These are phyloP conservation scores for Fraxinus sp. DNA, from an alignment of 305 asterid genomes.

Conservation along the genomic window DNA sequence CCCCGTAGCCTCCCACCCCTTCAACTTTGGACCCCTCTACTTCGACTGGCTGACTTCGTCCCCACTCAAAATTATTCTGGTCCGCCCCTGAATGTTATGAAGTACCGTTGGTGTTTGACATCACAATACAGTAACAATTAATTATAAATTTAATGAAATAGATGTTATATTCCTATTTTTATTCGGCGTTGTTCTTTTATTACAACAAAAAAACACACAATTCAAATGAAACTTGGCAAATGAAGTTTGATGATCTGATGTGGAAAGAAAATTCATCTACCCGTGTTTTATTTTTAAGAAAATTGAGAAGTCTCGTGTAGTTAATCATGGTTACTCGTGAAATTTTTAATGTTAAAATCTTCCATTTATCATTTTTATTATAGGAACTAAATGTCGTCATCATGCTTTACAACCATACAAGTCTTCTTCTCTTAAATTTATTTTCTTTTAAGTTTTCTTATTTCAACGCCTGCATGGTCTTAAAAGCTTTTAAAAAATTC, in stretches of 20 bases:
- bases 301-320: not conserved
- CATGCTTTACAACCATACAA: not conserved
- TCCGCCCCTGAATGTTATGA: not conserved
- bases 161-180: not conserved
- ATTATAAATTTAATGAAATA: too few relatives aligned
- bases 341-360: not conserved
- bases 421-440: not conserved
- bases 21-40: too few relatives aligned
- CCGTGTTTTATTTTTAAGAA: too few relatives aligned
- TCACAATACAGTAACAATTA: not conserved
- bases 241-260: not conserved
- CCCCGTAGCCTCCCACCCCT: too few relatives aligned
- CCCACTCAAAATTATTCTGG: too few relatives aligned
- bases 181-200: too few relatives aligned
- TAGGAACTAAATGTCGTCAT: not conserved
- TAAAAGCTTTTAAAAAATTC: too few relatives aligned
- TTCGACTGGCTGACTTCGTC: too few relatives aligned
- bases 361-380: not conserved
- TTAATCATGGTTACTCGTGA: not conserved
- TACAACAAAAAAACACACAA: too few relatives aligned
- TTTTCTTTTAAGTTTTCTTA: not conserved
- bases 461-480: not conserved
- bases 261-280: not conserved
- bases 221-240: not conserved
- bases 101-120: not conserved